Evolutionary conservation across 2,329 filamentous ascomycete genomes (phyloP), one percentile per base, ranked within the genome.

Genomic region (Nectriaceae sp.): DNA sequence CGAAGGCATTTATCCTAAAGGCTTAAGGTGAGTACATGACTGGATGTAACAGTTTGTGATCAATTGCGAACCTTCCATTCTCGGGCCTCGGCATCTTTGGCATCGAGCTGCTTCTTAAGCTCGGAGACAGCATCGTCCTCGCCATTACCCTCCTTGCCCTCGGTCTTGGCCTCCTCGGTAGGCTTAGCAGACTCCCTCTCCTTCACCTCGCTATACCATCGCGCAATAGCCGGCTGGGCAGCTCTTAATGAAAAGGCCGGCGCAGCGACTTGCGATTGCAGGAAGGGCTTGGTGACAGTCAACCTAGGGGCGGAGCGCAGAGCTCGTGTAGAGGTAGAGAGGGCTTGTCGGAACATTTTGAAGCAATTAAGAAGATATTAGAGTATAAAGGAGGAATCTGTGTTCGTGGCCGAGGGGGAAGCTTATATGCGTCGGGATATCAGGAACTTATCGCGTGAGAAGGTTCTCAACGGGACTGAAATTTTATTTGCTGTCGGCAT

Each of bases 1-100:
- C 94, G 93, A 55, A 97, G 83, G 73, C 91, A 95, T 77, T 91
- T 94, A 75, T 97, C 94, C 94, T 97, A 50, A 46, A 39, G 20
- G 37, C 36, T 29, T 29, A 26, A 29, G 20, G n/a, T n/a, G n/a
- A n/a, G n/a, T n/a, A n/a, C n/a, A n/a, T n/a, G n/a, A n/a, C n/a
- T 37, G 38, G 36, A 29, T 22, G 11, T 11, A n/a, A n/a, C n/a
- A n/a, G 10, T 36, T 42, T 41, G 36, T 26, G 18, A 39, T 29
- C 41, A 35, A 44, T 21, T 20, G 67, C 78, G 40, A 62, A 96
- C 93, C 85, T 97, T 97, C 72, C 95, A 81, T 41, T 97, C 91
- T 54, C 88, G 68, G 42, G 69, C 74, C 62, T 80, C 77, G 56
- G 73, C 71, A 24, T 78, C 73, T 68, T 80, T 80, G 56, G 73